A percentile compares a stretch with the other conserved stretches of the same genome.
Evolutionary conservation across 352 stramenopile genomes (phyloP).

Genomic region (Pythium pyrilobum): DNA sequence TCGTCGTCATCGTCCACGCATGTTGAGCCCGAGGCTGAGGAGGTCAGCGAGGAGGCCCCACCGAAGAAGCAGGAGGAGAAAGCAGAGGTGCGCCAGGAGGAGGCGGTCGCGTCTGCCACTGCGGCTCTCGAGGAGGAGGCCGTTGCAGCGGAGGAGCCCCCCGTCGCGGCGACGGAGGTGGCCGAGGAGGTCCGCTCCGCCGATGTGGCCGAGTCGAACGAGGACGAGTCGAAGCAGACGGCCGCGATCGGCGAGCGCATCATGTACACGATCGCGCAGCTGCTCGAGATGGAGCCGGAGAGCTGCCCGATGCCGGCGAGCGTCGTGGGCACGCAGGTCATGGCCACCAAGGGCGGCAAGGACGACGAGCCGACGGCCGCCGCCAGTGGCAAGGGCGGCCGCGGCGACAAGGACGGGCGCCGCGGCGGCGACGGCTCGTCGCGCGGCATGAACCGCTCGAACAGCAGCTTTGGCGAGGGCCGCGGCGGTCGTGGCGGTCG

Average conservation of each 20-base stretch:
- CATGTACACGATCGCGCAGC: constrained; percentile 71
- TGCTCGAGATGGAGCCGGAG: constrained; percentile 67
- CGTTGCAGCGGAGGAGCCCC: background rate
- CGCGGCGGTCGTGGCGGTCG: constrained; percentile 30
- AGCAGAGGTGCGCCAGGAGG: too few relatives aligned
- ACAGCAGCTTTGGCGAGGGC: constrained; percentile 38
- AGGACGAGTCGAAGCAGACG: constrained; percentile 26
- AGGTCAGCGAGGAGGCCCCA: constrained; percentile 8
- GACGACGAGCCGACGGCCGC: constrained; percentile 23
- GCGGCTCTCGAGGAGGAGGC: constrained; percentile 1
- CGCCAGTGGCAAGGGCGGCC: constrained; percentile 12
- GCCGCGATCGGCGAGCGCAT: constrained; percentile 43
- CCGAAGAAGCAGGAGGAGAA: constrained; percentile 1
- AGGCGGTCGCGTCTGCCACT: background rate
- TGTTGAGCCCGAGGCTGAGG: constrained; percentile 31
- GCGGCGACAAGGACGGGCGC: constrained; percentile 20
- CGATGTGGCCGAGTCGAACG: too few relatives aligned
- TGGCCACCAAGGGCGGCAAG: constrained; percentile 46
- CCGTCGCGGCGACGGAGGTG: background rate
- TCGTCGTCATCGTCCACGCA: constrained; percentile 24
- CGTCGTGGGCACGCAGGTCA: constrained; percentile 44
- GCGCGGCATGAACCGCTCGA: constrained; percentile 36
- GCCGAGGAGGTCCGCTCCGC: constrained; percentile 13
- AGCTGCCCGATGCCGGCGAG: constrained; percentile 41
- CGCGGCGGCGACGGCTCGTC: constrained; percentile 39